Percentiles rank a stretch among this genome's conserved stretches.
Evolutionary conservation across 352 stramenopile species (phyloP).

Genomic region (Globisporangium paddicum): DNA sequence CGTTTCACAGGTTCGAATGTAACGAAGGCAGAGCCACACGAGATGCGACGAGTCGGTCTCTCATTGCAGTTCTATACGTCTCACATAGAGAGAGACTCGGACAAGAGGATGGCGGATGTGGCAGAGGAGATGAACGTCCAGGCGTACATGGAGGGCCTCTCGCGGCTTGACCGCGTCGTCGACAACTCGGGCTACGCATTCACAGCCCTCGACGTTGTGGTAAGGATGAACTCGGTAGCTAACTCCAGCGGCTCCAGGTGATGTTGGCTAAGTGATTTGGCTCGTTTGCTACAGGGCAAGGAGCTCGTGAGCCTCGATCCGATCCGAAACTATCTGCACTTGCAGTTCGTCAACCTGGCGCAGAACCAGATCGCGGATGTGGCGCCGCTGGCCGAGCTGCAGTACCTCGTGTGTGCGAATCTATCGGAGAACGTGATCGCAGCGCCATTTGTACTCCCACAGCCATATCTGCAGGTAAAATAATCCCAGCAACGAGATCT

Average conservation of each 20-base stretch:
- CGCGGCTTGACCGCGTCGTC: slow-evolving; percentile 63
- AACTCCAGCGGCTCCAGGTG: no score
- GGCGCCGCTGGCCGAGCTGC: slow-evolving; percentile 40
- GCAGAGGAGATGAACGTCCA: slow-evolving; percentile 30
- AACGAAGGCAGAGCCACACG: not conserved
- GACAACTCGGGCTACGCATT: slow-evolving; percentile 79
- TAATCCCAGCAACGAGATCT: no score
- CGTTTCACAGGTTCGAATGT: slow-evolving; percentile 1
- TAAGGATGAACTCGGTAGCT: slow-evolving; percentile 9
- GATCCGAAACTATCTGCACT: slow-evolving; percentile 54
- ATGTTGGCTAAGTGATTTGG: no score
- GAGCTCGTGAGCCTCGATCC: slow-evolving; percentile 44
- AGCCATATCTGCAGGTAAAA: slow-evolving; percentile 55
- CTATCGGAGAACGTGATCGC: slow-evolving; percentile 52
- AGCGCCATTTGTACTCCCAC: slow-evolving; percentile 28
- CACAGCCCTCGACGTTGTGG: slow-evolving; percentile 61
- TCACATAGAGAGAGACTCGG: not conserved
- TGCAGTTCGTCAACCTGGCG: slow-evolving; percentile 68
- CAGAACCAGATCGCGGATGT: slow-evolving; percentile 63
- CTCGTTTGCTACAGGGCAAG: slow-evolving; percentile 46
- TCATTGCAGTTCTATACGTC: not conserved
- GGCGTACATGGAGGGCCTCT: slow-evolving; percentile 61
- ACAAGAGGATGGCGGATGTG: not conserved
- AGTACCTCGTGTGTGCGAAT: slow-evolving; percentile 54
- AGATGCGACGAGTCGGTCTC: not conserved